Conservation (phyloP, 1,284 basidiomycete species). For the Veloboletus limbatus region DNA sequence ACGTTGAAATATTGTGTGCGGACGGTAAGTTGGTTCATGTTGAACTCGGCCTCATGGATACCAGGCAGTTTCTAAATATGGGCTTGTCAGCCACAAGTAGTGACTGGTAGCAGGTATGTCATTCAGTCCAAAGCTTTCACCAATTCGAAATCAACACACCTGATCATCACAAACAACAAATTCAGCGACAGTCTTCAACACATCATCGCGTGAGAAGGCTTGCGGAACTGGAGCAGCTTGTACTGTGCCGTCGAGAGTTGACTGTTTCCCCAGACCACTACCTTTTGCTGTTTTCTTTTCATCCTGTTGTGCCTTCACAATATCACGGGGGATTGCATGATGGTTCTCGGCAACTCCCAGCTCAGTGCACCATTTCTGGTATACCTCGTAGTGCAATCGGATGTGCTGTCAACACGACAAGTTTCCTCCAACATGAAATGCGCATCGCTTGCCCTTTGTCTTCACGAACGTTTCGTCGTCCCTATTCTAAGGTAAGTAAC, state of each 20-base stretch:
- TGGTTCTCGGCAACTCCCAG: too few species aligned
- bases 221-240: too few species aligned
- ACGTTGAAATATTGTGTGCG: background rate
- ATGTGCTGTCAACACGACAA: constrained; percentile 2
- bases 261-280: too few species aligned
- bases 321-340: background rate
- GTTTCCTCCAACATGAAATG: constrained; percentile 2
- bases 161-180: constrained; percentile 5
- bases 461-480: background rate
- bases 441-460: background rate
- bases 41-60: background rate
- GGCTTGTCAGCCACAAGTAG: background rate
- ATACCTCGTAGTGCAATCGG: background rate
- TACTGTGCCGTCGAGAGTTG: too few species aligned
- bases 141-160: background rate
- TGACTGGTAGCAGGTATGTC: background rate
- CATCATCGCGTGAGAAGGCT: background rate
- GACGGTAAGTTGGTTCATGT: background rate
- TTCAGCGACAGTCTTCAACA: background rate
- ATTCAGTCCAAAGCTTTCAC: too few species aligned
- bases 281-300: background rate
- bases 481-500: background rate
- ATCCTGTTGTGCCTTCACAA: background rate
- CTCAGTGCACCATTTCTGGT: too few species aligned
- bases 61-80: background rate